Evolutionary conservation across 345 rosid species (phyloP), one percentile per base, ranked within the genome.

Genomic region (Crucihimalaya himalaica): DNA sequence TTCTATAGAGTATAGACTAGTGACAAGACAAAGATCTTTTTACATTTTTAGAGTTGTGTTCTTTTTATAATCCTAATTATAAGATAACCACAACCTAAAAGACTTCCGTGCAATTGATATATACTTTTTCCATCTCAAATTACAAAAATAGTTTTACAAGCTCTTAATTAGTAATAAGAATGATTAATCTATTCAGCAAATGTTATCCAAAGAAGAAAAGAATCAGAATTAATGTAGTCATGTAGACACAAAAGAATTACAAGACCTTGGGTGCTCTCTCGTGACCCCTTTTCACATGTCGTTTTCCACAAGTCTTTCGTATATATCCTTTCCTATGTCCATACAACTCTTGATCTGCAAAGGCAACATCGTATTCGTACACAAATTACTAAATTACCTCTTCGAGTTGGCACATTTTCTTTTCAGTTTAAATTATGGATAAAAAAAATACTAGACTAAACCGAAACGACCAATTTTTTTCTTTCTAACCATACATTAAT

Each of bases 21-120:
- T 81, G 81, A 74, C 77, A 56, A 73, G 63, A 25, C 76, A 69
- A 67, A 74, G 71, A 81, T 82, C 78, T 72, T 63, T 77, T 63
- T 31, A 67, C 51, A 58, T 45, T 76, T 68, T 25, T n/a, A 37
- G 47, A 68, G 51, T 31, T 75, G 35, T 61, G 70, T 61, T 68
- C 58, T 69, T 68, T 75, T 63, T 61, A 61, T 48, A 75, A 43
- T 75, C 70, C 53, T 50, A 40, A 31, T 13, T 68, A 60, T 51
- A 60, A 68, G 48, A 64, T 61, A 60, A 51, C 62, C 73, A 60
- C 74, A 52, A 66, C 42, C 63, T 42, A 52, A 61, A 68, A 34
- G 70, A 50, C 43, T 68, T 66, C 31, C 43, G 20, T 35, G 40
- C 39, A 40, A 20, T 21, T 42, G 18, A 16, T 16, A 61, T 25